Evolutionary conservation across 2,329 filamentous ascomycete species (phyloP), one percentile per base, ranked within the genome.

Genomic region (Monosporascus sp.): DNA sequence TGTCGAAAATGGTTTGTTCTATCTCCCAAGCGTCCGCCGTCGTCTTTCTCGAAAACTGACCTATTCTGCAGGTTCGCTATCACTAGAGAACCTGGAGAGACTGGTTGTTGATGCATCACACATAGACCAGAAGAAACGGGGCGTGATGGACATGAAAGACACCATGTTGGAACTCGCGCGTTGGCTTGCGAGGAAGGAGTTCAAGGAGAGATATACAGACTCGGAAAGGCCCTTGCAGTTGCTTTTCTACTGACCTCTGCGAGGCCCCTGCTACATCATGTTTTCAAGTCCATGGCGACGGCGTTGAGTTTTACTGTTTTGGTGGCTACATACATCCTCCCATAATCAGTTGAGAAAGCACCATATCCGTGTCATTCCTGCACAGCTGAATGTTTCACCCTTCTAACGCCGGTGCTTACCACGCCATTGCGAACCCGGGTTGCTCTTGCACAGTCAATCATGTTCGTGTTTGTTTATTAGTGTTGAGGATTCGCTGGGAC

Each of bases 101-200:
- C 81, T 99, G 37, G 83, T 97, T 8, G 81, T 97, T 35, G 94
- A 99, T 72, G 91, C 89, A 16, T 96, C 91, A 7, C 87, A 96
- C 67, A 89, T 97, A 60, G 93, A 99, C 71, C 84, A 89, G 71
- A 99, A 99, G 79, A 96, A 96, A 77, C 81, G 92, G 47, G 91
- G 91, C 0, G 84, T 99, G 58, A 84, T 96, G 70, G 94, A 97
- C 66, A 97, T 97, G 90, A 91, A 89, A 70, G 94, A 99, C 56
- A 90, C 90, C 0, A 87, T 92, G 74, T 78, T 91, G 64, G 89
- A 91, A 7, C 78, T 97, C 48, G 81, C 90, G 46, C 81, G 84
- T 56, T 84, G 96, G 67, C 74, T 99, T 49, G 81, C 86, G 37
- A 78, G 84, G 52, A 74, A 82, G 17, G 85, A 89, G 63, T 80